A percentile compares a stretch with the other conserved stretches of the same genome.
Evolutionary conservation across 768 basidiomycete species (phyloP).

Genomic region (Boletus vinaceobasis): DNA sequence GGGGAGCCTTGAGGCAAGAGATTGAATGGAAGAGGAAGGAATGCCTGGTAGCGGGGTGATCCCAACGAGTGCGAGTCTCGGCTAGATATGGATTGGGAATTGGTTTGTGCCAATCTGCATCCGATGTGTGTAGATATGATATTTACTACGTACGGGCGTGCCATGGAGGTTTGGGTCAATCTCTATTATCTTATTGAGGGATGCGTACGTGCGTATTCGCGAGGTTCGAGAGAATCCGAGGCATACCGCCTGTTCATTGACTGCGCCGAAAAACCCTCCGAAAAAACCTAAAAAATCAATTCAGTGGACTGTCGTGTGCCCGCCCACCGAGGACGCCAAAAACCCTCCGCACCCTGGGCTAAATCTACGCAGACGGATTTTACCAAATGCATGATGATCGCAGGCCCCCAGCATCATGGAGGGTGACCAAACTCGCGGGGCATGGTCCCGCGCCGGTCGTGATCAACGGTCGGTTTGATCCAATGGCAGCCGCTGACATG

Average conservation of each 20-base stretch:
- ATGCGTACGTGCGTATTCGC: no score
- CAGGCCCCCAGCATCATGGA: neutral
- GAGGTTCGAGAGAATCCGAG: no score
- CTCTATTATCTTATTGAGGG: neutral
- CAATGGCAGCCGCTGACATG: no score
- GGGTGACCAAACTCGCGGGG: neutral
- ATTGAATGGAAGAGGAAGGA: slow-evolving; percentile 56
- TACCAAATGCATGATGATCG: no score
- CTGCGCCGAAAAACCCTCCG: no score
- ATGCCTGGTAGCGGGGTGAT: slow-evolving; percentile 19
- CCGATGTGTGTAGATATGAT: neutral
- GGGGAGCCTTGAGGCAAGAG: slow-evolving; percentile 60
- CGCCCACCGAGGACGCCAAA: no score
- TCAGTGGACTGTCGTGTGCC: no score
- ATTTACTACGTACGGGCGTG: neutral
- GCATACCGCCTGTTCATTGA: no score
- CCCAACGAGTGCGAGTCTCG: neutral
- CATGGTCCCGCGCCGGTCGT: neutral
- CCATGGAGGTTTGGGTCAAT: neutral
- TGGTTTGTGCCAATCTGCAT: neutral
- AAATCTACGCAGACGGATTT: no score
- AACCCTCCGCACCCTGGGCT: no score
- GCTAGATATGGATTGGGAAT: neutral
- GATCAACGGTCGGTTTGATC: neutral
- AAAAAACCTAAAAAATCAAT: no score